Base-by-base conservation (phyloP, 768 basidiomycete species). In the Pleurotus eryngii region DNA sequence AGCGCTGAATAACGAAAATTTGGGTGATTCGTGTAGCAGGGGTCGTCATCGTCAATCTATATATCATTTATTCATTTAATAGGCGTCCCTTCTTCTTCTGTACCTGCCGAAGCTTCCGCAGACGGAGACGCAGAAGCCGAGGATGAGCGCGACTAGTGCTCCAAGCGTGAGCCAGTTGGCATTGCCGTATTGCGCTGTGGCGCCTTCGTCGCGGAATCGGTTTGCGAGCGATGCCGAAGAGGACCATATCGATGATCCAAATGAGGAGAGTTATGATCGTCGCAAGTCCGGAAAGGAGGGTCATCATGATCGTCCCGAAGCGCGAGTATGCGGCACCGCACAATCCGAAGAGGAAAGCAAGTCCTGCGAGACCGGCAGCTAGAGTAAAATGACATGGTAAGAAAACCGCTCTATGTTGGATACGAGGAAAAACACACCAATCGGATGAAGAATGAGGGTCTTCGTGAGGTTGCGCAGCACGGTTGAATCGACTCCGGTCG, bases 151-250 rank as follows among this genome's bases (percentile, higher is more conserved):
- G 53, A 82, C 78, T 49, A 89, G 74, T 1, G 90, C 90, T 56
- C 82, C 90, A 45, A 94, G 78, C 3, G 87, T 87, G 57, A 93
- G 65, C 92, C 92, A 95, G 66, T 84, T 85, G 45, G 89, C 91
- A 68, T 90, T 92, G 14, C 90, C 92, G 71, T 84, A 87, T 60
- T 79, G 73, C 2, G 88, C 82, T 22, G 63, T 50, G 26, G 74
- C 66, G 17, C 78, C 81, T 17, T 72, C 71, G 59, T 80, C 70
- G 56, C 79, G 76, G 65, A 88, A 79, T 43, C 80, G 77, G 61
- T 81, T 81, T 68, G 57, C 84, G 84, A 15, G 82, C 83, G 59
- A 90, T 81, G 48, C 85, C 86, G 69, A 89, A 95, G 51, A 95
- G 81, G 43, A 82, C 82, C 82, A 92, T 87, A 72, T 92, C 90